Evolutionary conservation across 129 eudicot species (phyloP), one percentile per base, ranked within the genome.

Genomic region (Pseudognaphalium luteoalbum): DNA sequence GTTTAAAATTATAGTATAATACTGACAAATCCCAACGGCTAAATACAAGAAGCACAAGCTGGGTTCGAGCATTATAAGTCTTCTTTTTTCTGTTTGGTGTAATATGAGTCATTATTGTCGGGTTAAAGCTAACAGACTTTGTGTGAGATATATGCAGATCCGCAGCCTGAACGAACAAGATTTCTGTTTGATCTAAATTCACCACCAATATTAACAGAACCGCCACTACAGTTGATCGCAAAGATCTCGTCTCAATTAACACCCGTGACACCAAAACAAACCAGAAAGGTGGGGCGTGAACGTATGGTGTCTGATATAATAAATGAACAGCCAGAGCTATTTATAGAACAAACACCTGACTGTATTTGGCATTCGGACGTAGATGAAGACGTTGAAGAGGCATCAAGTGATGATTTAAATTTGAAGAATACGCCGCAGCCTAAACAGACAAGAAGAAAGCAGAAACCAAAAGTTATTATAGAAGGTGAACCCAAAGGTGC

Each of bases 381-480:
- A 84, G 74, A 83, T 69, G 87, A 80, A 78, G 83, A 81, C 76
- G 73, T 83, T 72, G 96, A 82, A 82, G 79, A 83, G 79, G 92
- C 72, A 65, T 81, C 68, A 59, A 76, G 76, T 11, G 86, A 79
- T 21, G 85, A 60, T 35, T 57, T 65, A 44, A 83, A 73, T 74
- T 63, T 81, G 33, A 83, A 72, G 81, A 87, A 81, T 70, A 87
- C 97, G 42, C 86, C 90, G 22, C 86, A 80, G 68, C 86, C 86
- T 32, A 91, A 89, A 80, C 85, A 83, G 34, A 83, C 86, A 80
- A 83, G 93, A 80, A 88, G 72, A 76, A 91, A 80, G 76, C 89
- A 91, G 80, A 87, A 84, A 81, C 96, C 97, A 14, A 94, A 94
- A 56, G 96, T 94, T 61, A 80, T 94, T 3, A 84, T 47, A 47